Conservation (phyloP, 139 green algal species). For the Tetradesmus obliquus region DNA sequence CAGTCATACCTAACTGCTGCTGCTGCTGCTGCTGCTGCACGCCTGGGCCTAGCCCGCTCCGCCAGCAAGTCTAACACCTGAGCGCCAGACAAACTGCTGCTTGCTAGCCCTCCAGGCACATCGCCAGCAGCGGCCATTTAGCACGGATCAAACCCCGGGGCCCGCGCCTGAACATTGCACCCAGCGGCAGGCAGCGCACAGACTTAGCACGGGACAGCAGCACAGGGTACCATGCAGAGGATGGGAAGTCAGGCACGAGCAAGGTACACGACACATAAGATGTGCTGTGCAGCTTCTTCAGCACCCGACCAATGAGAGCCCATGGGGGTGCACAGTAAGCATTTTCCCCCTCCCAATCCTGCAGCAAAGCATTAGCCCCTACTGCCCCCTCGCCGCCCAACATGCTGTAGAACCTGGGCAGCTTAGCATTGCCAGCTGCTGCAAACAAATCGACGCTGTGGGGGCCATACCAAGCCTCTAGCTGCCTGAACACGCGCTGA, state of each 20-base stretch:
- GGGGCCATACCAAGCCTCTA: neutral
- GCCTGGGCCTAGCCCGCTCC: neutral
- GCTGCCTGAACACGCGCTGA: neutral
- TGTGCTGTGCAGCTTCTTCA: neutral
- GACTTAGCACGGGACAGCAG: neutral
- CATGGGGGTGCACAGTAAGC: conserved; percentile 5
- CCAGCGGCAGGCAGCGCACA: neutral
- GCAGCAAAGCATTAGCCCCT: neutral
- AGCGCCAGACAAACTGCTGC: neutral
- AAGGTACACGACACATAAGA: neutral
- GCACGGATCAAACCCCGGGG: neutral
- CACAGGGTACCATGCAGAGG: neutral
- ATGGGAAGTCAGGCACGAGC: neutral
- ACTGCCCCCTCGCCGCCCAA: neutral
- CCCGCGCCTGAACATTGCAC: neutral
- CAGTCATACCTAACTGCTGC: neutral
- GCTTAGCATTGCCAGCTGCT: conserved; percentile 1
- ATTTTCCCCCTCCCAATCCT: conserved; percentile 9
- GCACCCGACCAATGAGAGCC: neutral
- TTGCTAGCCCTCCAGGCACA: neutral
- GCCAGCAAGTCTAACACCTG: neutral
- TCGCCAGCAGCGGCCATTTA: conserved; percentile 11
- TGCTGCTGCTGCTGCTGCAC: neutral
- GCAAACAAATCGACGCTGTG: conserved; percentile 17
- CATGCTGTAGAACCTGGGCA: conserved; percentile 18